Evolutionary conservation across 202 grass and related monocot species (phyloP), one percentile per base, ranked within the genome.

Genomic region (Setaria viridis): DNA sequence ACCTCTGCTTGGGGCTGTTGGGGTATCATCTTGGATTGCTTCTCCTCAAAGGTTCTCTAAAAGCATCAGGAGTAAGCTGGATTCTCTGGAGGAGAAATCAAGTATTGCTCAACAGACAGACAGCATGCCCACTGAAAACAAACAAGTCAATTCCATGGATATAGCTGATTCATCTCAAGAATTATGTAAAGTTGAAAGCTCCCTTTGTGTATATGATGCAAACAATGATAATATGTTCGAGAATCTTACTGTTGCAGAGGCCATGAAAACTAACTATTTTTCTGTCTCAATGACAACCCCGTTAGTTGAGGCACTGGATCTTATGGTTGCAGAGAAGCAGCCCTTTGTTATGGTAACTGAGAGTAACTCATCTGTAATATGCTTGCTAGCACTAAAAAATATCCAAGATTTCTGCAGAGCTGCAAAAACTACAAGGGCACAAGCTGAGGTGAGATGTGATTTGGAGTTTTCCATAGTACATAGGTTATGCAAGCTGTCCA

Each of bases 1-100:
- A 83, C 96, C 96, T 84, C 84, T 98, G 82, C 93, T 98, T 78
- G 96, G 91, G 71, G 93, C 96, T 82, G 96, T 98, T 50, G 96
- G 96, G 73, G 67, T 98, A 72, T 98, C 96, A 78, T 98, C 93
- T 82, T 98, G 93, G 96, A 98, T 98, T 64, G 75, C 84, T 84
- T 95, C 91, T 65, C 75, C 87, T 72, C 90, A 90, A 76, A 91
- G 80, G 55, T 91, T 91, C 45, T 84, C 80, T 56, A 88, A 80
- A 71, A 76, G 53, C 43, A 76, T 30, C 60, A 76, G 69, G 35
- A 60, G 57, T 49, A 90, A 85, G 48, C 45, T 66, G 39, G 85
- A 82, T 80, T 62, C 81, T 10, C 7, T 4, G 53, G 85, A 87
- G 68, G 46, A 55, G 29, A 85, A 88, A 88, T 80, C 79, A 79